Conservation (phyloP, 225 moss, liverwort and hornwort genomes). For the Rhytidiadelphus loreus region DNA sequence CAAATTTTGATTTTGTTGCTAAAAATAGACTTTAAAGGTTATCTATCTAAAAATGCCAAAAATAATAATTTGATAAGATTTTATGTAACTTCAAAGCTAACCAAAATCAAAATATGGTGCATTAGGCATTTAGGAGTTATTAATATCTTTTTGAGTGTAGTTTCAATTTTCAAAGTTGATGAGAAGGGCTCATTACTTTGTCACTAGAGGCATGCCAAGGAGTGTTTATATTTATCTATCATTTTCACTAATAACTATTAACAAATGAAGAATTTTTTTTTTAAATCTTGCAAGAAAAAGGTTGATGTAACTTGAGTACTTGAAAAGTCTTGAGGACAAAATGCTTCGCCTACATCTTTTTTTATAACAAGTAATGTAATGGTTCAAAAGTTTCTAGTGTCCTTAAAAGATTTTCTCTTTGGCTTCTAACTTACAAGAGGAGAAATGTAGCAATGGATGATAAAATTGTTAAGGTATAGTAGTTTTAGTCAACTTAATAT, state of each 20-base stretch:
- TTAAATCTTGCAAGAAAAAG: background rate
- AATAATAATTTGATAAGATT: fast-evolving
- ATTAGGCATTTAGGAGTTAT: background rate
- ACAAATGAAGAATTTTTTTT: background rate
- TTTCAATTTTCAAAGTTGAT: background rate
- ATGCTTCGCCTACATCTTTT: background rate
- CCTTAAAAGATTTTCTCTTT: background rate
- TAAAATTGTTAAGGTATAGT: background rate
- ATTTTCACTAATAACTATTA: background rate
- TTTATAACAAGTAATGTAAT: background rate
- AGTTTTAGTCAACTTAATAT: too few species aligned
- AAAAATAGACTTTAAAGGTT: background rate
- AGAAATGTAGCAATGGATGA: background rate
- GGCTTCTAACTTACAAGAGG: fast-evolving
- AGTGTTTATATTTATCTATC: too few species aligned
- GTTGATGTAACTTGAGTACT: background rate
- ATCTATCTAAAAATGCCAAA: fast-evolving
- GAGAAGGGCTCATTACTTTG: background rate
- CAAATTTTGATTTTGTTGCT: fast-evolving
- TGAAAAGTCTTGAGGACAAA: background rate
- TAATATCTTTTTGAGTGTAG: background rate
- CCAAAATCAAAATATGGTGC: background rate
- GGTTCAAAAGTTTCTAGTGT: background rate
- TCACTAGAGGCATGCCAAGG: background rate
- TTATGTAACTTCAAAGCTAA: too few species aligned